Evolutionary conservation across 2,329 filamentous ascomycete species (phyloP).

Genomic region (Coleophoma eucalyptorum): DNA sequence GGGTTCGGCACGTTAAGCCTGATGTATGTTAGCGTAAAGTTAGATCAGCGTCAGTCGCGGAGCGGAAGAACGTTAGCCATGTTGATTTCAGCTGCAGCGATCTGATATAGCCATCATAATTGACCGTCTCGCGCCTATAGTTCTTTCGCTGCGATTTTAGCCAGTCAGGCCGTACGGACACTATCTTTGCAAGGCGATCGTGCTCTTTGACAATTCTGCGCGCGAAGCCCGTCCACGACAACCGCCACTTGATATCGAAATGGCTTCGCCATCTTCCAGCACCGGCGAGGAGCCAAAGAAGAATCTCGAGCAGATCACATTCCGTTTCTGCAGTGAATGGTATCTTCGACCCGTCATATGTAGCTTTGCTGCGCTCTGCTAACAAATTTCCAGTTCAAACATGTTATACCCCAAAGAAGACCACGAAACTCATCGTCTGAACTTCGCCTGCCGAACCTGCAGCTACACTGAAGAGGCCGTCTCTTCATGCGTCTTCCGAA

Average conservation of each 20-base stretch:
- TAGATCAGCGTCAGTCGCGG: too few relatives aligned
- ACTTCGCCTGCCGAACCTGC: constrained; percentile 96
- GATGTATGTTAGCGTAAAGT: too few relatives aligned
- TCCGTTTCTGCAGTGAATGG: constrained; percentile 98
- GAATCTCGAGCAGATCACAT: constrained; percentile 78
- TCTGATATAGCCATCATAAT: too few relatives aligned
- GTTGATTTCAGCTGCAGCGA: too few relatives aligned
- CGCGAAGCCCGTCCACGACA: too few relatives aligned
- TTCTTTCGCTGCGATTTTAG: too few relatives aligned
- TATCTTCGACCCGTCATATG: constrained; percentile 25
- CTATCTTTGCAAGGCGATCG: too few relatives aligned
- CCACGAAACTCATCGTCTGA: constrained; percentile 73
- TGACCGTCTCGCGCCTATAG: too few relatives aligned
- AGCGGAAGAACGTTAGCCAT: too few relatives aligned
- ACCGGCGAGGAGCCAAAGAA: constrained; percentile 37
- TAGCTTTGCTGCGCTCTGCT: constrained; percentile 5
- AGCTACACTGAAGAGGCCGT: constrained; percentile 83
- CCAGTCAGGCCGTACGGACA: too few relatives aligned
- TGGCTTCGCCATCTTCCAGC: constrained; percentile 56
- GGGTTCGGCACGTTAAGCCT: too few relatives aligned
- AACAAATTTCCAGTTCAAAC: constrained; percentile 64
- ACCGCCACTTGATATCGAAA: constrained; percentile 20
- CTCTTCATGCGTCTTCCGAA: constrained; percentile 92
- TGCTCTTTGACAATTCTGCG: too few relatives aligned
- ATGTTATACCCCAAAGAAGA: constrained; percentile 98